phyloP scores from a whole-genome alignment of 1,139 yeast species.

The Geotrichum carabidarum region DNA sequence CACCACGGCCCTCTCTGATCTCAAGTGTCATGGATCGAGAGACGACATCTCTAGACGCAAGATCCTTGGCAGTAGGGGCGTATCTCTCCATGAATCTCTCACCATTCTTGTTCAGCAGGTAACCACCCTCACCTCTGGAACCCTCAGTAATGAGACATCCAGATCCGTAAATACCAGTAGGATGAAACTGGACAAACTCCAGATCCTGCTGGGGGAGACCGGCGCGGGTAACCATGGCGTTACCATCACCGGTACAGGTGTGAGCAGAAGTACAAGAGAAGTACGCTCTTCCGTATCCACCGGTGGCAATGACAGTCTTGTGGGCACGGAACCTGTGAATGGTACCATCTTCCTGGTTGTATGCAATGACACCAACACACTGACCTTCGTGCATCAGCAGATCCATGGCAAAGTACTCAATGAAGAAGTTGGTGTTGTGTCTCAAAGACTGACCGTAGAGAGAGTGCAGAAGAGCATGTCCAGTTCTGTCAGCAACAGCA shows the following conservation, averaged over 20 bases:
- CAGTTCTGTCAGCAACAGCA: slow-evolving; percentile 99
- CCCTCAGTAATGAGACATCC: slow-evolving; percentile 99
- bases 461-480: slow-evolving; percentile 94
- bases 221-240: slow-evolving; percentile 97
- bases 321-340: slow-evolving; percentile 96
- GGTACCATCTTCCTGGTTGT: slow-evolving; percentile 98
- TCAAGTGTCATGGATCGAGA: slow-evolving; percentile 98
- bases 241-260: slow-evolving; percentile 99
- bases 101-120: slow-evolving; percentile 91
- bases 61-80: slow-evolving; percentile 97
- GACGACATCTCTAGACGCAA: slow-evolving; percentile 97
- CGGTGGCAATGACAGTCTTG: slow-evolving; percentile 94
- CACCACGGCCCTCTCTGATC: slow-evolving; percentile 98
- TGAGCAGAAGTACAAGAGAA: slow-evolving; percentile 99
- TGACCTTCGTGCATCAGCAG: slow-evolving; percentile 92
- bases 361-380: slow-evolving; percentile 95
- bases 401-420: slow-evolving; percentile 95
- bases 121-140: slow-evolving; percentile 99
- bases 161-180: slow-evolving; percentile 98
- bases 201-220: slow-evolving; percentile 96
- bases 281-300: slow-evolving; percentile 98
- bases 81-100: slow-evolving; percentile 99
- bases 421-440: slow-evolving; percentile 96
- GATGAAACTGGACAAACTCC: slow-evolving; percentile 98
- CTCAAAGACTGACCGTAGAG: slow-evolving; percentile 94